Evolutionary conservation across 2,329 filamentous ascomycete genomes (phyloP).

Genomic region (Monosporascus ibericus): DNA sequence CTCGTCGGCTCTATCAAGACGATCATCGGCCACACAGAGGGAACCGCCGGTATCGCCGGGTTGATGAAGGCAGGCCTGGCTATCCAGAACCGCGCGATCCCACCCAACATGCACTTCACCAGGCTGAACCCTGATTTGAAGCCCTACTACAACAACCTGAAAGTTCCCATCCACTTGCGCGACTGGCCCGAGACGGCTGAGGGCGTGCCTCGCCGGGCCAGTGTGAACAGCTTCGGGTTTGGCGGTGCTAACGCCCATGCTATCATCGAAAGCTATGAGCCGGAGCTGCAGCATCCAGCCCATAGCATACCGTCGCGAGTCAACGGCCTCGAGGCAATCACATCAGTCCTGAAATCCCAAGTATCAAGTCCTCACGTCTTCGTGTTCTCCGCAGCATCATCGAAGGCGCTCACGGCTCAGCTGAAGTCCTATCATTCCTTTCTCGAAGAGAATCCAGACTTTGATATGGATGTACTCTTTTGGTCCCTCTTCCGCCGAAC

Average conservation of each 20-base stretch:
- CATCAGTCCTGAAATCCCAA: constrained; percentile 4
- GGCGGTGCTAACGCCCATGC: constrained; percentile 21
- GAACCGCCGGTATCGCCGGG: not conserved
- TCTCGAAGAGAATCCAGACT: no score
- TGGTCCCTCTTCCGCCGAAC: constrained; percentile 7
- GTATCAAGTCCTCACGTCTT: no score
- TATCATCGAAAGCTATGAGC: constrained; percentile 13
- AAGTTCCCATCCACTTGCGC: no score
- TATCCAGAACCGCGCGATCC: constrained; percentile 3
- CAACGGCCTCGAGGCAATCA: not conserved
- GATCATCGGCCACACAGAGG: not conserved
- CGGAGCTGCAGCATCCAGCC: no score
- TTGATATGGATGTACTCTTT: no score
- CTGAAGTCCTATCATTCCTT: no score
- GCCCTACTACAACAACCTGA: constrained; percentile 15
- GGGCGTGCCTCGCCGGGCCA: constrained; percentile 1
- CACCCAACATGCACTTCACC: constrained; percentile 26
- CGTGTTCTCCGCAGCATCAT: no score
- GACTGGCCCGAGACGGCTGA: no score
- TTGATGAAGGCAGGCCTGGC: not conserved
- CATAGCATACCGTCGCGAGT: no score
- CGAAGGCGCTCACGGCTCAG: no score
- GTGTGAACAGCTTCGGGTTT: constrained; percentile 20
- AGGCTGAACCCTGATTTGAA: constrained; percentile 18
- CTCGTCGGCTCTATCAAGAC: not conserved